phyloP scores from a whole-genome alignment of 441 rosid species.

The Erodium texanum region DNA sequence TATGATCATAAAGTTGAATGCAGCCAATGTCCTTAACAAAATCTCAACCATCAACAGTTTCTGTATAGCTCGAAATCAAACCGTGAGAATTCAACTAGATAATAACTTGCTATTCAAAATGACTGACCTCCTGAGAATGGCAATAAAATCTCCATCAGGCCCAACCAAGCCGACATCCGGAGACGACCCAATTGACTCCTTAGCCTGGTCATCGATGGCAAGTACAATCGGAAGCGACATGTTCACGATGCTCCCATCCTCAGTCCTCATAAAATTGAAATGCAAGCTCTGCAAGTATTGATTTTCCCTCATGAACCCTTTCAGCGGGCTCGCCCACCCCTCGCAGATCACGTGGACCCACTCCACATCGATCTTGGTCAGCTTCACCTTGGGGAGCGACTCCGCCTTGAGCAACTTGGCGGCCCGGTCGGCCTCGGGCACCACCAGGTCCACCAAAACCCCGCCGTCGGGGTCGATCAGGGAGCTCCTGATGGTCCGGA shows the following conservation, averaged over 20 bases:
- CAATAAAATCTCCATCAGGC: constrained; percentile 57
- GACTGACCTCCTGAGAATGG: constrained; percentile 54
- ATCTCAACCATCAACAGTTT: neutral
- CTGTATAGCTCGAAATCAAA: neutral
- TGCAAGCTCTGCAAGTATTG: constrained; percentile 86
- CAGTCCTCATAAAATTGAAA: constrained; percentile 56
- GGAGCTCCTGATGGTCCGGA: constrained; percentile 53
- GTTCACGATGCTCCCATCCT: constrained; percentile 51
- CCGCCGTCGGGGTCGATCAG: constrained; percentile 96
- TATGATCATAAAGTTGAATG: too few relatives aligned
- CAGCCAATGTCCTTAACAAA: too few relatives aligned
- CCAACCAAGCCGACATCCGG: constrained; percentile 46
- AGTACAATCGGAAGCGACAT: constrained; percentile 96
- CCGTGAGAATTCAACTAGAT: neutral
- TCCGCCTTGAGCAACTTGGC: constrained; percentile 49
- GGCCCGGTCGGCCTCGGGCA: constrained; percentile 46
- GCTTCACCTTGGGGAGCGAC: constrained; percentile 49
- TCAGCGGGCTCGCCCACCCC: constrained; percentile 94
- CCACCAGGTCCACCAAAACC: constrained; percentile 49
- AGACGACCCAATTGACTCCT: constrained; percentile 54
- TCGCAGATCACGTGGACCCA: constrained; percentile 95
- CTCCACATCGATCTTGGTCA: constrained; percentile 69
- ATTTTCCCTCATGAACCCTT: constrained; percentile 87
- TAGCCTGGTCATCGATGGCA: constrained; percentile 69
- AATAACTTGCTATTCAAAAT: neutral